phyloP scores from a whole-genome alignment of 1,284 basidiomycete species.

The Cutaneotrichosporon daszewskae region DNA sequence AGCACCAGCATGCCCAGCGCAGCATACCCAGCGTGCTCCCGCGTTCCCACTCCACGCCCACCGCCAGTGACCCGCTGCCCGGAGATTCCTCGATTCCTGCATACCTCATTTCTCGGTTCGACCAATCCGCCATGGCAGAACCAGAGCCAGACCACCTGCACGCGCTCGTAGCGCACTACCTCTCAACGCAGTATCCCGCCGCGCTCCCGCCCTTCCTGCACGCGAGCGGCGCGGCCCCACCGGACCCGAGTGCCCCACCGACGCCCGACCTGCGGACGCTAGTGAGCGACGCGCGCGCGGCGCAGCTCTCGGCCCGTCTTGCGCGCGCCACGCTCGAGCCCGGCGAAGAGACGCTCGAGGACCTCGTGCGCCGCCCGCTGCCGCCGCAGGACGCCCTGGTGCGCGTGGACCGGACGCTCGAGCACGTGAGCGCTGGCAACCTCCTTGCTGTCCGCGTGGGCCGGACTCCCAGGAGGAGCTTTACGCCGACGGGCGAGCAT shows the following conservation, averaged over 20 bases:
- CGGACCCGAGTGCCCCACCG: slow-evolving; percentile 25
- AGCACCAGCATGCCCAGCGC: no score
- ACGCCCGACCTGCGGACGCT: slow-evolving; percentile 37
- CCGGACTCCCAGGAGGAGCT: slow-evolving; percentile 29
- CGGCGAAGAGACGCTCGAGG: slow-evolving; percentile 9
- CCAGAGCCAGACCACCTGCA: no score
- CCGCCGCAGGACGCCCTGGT: slow-evolving; percentile 14
- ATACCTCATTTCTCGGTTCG: no score
- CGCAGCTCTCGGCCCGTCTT: slow-evolving; percentile 20
- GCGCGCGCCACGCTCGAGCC: slow-evolving; percentile 10
- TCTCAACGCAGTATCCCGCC: slow-evolving; percentile 33
- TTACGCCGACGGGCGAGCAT: slow-evolving; percentile 39
- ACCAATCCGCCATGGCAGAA: no score
- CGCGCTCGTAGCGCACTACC: slow-evolving; percentile 40
- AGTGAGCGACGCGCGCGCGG: slow-evolving; percentile 27
- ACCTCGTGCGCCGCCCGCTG: slow-evolving; percentile 23
- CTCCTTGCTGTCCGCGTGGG: slow-evolving; percentile 31
- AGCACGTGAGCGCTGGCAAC: slow-evolving; percentile 35
- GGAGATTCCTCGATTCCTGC: no score
- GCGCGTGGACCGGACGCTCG: slow-evolving; percentile 21
- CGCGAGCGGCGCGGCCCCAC: slow-evolving; percentile 22
- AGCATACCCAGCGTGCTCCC: no score
- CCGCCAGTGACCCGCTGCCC: no score
- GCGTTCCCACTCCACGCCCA: no score
- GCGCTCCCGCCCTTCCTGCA: slow-evolving; percentile 35